phyloP scores from a whole-genome alignment of 768 basidiomycete species.

The Stropharia rugosoannulata region DNA sequence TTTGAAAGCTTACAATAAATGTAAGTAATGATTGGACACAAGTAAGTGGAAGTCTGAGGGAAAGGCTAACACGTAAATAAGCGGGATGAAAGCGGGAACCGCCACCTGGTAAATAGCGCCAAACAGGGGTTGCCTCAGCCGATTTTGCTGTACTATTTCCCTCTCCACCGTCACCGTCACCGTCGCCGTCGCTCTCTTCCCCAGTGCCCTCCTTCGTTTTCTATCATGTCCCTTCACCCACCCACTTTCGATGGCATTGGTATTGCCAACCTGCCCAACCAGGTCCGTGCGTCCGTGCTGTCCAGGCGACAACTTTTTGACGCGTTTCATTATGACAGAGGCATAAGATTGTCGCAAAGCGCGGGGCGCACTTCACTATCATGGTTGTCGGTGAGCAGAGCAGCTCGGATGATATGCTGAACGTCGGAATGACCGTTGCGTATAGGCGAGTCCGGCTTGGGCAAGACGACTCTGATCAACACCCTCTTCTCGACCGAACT shows the following conservation, averaged over 20 bases:
- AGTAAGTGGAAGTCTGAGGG: no score
- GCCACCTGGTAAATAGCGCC: conserved; percentile 22
- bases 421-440: background rate
- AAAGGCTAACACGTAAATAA: no score
- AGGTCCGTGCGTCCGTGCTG: conserved; percentile 50
- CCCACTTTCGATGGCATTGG: conserved; percentile 78
- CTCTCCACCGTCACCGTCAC: conserved; percentile 15
- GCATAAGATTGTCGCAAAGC: conserved; percentile 99
- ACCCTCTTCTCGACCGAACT: conserved; percentile 98
- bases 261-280: conserved; percentile 97
- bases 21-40: no score
- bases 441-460: conserved; percentile 92
- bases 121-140: conserved; percentile 29
- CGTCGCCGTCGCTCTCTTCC: conserved; percentile 22
- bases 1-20: no score
- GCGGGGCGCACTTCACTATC: conserved; percentile 95
- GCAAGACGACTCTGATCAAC: conserved; percentile 98
- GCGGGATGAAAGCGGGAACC: background rate
- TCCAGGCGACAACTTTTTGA: conserved; percentile 15
- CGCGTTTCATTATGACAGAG: conserved; percentile 53
- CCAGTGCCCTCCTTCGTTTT: conserved; percentile 11
- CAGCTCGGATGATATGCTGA: background rate
- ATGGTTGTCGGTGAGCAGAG: conserved; percentile 91
- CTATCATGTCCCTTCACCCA: conserved; percentile 43
- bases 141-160: conserved; percentile 28